phyloP scores from a whole-genome alignment of 2,329 filamentous ascomycete species.

The Ramichloridium luteum region DNA sequence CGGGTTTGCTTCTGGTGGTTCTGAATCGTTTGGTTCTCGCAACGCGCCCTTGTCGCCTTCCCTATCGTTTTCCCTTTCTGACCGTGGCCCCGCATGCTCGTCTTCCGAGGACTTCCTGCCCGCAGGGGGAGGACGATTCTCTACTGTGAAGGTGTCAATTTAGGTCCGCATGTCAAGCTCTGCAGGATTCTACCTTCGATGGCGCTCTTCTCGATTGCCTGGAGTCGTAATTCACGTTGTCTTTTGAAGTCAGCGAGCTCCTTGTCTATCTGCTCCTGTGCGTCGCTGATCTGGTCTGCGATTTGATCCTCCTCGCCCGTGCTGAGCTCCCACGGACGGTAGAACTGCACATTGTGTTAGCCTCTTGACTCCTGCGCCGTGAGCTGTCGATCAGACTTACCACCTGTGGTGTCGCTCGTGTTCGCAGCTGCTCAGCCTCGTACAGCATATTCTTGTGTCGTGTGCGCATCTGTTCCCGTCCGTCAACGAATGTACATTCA shows the following conservation, averaged over 20 bases:
- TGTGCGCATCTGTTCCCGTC: slow-evolving; percentile 43
- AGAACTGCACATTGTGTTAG: slow-evolving; percentile 48
- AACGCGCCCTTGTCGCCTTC: no score
- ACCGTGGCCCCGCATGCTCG: no score
- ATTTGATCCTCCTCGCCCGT: slow-evolving; percentile 58
- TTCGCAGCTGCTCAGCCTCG: slow-evolving; percentile 60
- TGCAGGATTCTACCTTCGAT: slow-evolving; percentile 3
- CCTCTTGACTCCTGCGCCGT: not conserved
- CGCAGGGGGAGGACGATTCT: not conserved
- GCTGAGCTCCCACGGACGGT: slow-evolving; percentile 69
- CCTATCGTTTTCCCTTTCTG: no score
- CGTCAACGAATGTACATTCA: not conserved
- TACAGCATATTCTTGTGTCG: slow-evolving; percentile 61
- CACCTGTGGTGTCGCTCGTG: slow-evolving; percentile 57
- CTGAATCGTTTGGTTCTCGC: no score
- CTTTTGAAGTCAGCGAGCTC: slow-evolving; percentile 53
- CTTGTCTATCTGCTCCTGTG: slow-evolving; percentile 48
- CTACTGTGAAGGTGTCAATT: not conserved
- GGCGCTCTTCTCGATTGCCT: slow-evolving; percentile 3
- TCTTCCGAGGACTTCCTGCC: not conserved
- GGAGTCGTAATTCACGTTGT: slow-evolving; percentile 13
- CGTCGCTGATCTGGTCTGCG: slow-evolving; percentile 55
- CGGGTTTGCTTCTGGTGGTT: no score
- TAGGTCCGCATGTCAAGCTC: not conserved
- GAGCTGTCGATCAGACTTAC: slow-evolving; percentile 40